phyloP scores from a whole-genome alignment of 2,329 filamentous ascomycete species.

The Raffaelea albimanens region DNA sequence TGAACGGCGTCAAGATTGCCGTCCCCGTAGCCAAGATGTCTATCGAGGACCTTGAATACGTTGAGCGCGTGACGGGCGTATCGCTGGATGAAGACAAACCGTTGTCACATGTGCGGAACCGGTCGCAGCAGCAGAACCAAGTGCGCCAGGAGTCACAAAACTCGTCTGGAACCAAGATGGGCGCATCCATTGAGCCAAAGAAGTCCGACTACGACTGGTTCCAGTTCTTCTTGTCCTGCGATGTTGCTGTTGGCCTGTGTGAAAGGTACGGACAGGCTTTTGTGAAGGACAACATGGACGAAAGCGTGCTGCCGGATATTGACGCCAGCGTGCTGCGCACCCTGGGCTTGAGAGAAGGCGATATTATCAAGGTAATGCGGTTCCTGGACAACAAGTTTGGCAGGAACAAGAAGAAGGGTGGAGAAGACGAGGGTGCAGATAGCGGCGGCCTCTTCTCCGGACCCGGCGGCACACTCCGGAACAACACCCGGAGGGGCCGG shows the following conservation, averaged over 20 bases:
- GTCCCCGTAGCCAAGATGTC: conserved; percentile 96
- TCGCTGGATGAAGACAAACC: conserved; percentile 94
- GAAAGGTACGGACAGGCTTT: conserved; percentile 92
- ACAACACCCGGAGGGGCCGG: conserved; percentile 88
- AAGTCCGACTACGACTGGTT: conserved; percentile 94
- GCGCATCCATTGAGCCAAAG: conserved; percentile 53
- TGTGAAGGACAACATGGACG: conserved; percentile 86
- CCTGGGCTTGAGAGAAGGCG: conserved; percentile 87
- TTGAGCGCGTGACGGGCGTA: conserved; percentile 77
- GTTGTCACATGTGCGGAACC: conserved; percentile 66
- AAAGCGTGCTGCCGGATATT: conserved; percentile 84
- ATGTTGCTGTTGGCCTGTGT: conserved; percentile 85
- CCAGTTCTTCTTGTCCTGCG: conserved; percentile 90
- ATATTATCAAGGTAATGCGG: conserved; percentile 93
- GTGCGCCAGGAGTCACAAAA: conserved; percentile 16
- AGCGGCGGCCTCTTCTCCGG: conserved; percentile 75
- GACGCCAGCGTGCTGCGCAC: conserved; percentile 74
- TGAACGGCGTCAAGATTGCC: conserved; percentile 96
- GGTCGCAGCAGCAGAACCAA: conserved; percentile 13
- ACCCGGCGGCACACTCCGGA: conserved; percentile 79
- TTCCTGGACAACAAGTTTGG: conserved; percentile 72
- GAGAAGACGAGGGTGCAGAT: conserved; percentile 51
- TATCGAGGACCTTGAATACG: conserved; percentile 86
- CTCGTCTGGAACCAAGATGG: conserved; percentile 29
- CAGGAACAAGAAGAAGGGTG: conserved; percentile 51